Evolutionary conservation across 257 asterid species (phyloP), one percentile per base, ranked within the genome.

Genomic region (Petunia secreta): DNA sequence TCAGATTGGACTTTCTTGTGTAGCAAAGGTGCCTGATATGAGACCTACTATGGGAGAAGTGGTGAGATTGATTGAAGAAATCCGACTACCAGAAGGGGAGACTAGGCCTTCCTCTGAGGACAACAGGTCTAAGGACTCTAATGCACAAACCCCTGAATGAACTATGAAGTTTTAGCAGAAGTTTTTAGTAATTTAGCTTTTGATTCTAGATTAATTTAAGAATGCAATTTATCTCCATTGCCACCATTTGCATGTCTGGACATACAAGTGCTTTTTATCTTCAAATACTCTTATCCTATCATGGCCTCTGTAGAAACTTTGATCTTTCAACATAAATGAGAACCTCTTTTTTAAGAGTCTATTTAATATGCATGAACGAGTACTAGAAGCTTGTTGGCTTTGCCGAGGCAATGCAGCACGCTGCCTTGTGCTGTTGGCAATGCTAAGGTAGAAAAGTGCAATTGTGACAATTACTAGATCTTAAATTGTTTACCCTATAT

Each of bases 1-100:
- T 48, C 99, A 96, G 84, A 91, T 96, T 52, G 98, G 93, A 0
- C 88, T 96, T 55, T 79, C 97, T 3, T 96, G 99, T 3, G 99
- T 90, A 66, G 91, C 93, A 0, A 90, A 91, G 81, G 84, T 81
- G 60, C 84, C 93, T 1, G 99, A 96, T 3, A 65, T 38, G 83
- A 66, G 99, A 54, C 98, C 99, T 1, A 46, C 80, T 0, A 92
- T 96, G 94, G 94, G 89, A 2, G 92, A 95, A 46, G 93, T 92
- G 25, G 90, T 93, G 1, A 84, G 91, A 52, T 78, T 93, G 97
- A 89, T 94, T 38, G 95, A 94, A 81, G 92, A 90, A 6, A 71
- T 91, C 48, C 85, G 94, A 58, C 90, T 84, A 44, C 81, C 91
- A 0, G 93, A 94, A 9, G 15, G 81, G 6, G 92, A 88, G 6